Evolutionary conservation across 2,329 filamentous ascomycete species (phyloP).

Genomic region (Ophiostoma novo-ulmi): DNA sequence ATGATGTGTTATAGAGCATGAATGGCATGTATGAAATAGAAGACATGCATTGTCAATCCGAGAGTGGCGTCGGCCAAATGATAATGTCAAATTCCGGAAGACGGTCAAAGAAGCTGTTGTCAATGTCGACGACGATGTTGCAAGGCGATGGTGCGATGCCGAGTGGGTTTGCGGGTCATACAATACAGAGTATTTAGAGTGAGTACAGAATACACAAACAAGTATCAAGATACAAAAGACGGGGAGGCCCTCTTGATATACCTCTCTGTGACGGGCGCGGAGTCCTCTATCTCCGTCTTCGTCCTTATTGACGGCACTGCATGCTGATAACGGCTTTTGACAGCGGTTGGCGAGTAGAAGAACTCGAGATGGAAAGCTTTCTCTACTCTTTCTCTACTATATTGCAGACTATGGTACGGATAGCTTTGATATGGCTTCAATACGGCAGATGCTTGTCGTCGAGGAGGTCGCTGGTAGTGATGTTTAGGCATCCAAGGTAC

Average conservation of each 20-base stretch:
- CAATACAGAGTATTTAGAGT: background rate
- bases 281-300: background rate
- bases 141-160: conserved; percentile 3
- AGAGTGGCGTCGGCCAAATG: background rate
- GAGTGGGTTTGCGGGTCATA: background rate
- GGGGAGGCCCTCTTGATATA: conserved; percentile 13
- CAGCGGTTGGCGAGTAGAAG: background rate
- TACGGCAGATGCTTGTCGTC: background rate
- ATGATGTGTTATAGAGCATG: background rate
- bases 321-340: background rate
- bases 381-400: background rate
- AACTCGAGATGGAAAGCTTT: background rate
- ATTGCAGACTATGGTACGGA: background rate
- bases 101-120: background rate
- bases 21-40: background rate
- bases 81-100: background rate
- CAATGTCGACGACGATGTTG: conserved; percentile 5
- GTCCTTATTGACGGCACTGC: background rate
- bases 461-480: background rate
- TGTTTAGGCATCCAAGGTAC: background rate
- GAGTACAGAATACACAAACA: background rate
- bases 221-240: background rate
- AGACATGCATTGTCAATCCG: too few species aligned
- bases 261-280: background rate
- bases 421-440: background rate